Percentiles rank a stretch among this genome's conserved stretches.
These are phyloP conservation scores for Tetrapisispora fleetii DNA, from an alignment of 805 yeast species.

Conservation along the genomic window DNA sequence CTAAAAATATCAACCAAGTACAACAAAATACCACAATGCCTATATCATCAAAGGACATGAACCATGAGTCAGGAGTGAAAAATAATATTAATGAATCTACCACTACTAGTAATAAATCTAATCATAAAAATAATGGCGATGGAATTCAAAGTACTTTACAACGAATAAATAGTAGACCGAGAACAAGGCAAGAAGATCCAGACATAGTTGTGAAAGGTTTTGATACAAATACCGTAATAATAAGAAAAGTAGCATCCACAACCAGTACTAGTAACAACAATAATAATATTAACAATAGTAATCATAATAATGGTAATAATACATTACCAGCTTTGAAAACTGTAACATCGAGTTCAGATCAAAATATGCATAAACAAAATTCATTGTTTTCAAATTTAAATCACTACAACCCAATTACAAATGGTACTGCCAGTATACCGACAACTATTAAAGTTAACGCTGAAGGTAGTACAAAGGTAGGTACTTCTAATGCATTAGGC, in stretches of 20 bases:
- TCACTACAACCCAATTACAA: neutral
- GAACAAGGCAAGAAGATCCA: slow-evolving; percentile 1
- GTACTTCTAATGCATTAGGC: neutral
- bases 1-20: neutral
- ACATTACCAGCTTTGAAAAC: neutral
- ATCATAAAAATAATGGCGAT: neutral
- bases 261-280: neutral
- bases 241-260: slow-evolving; percentile 4
- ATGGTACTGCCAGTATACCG: neutral
- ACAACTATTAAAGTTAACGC: neutral
- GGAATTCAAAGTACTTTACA: slow-evolving; percentile 1
- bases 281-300: no score
- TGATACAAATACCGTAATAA: slow-evolving; percentile 16
- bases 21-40: neutral
- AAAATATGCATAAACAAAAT: neutral
- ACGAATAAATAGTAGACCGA: slow-evolving; percentile 7
- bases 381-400: slow-evolving; percentile 8
- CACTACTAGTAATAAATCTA: neutral
- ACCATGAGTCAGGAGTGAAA: neutral
- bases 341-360: neutral
- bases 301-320: neutral
- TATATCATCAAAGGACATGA: neutral
- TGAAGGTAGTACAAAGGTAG: slow-evolving; percentile 2
- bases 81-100: neutral
- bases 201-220: slow-evolving; percentile 18